Percentiles rank a stretch among this genome's conserved stretches.
Conservation (phyloP, 306 rosid genomes). For the Lathyrus sativus region DNA sequence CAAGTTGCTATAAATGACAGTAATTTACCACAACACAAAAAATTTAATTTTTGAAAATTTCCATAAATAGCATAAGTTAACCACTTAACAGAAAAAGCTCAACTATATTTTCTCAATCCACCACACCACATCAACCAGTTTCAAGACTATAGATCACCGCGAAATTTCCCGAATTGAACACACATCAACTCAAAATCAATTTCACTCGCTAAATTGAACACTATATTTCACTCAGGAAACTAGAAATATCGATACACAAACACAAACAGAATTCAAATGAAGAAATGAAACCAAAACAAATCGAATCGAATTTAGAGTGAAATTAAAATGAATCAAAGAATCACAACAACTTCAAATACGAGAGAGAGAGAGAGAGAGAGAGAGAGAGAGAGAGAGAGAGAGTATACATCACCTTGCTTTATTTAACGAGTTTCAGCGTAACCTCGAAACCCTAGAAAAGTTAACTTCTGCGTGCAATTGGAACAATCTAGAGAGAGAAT, state of each 20-base stretch:
- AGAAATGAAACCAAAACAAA: slow-evolving; percentile 33
- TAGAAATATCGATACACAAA: too few relatives aligned
- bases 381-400: neutral
- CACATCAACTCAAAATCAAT: neutral
- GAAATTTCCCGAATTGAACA: neutral
- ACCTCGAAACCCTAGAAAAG: slow-evolving; percentile 49
- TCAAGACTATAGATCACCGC: neutral
- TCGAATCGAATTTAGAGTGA: slow-evolving; percentile 11
- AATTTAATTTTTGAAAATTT: neutral
- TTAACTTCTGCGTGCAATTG: slow-evolving; percentile 42
- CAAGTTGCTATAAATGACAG: neutral
- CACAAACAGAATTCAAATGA: neutral
- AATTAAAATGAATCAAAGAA: slow-evolving; percentile 38
- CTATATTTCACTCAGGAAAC: neutral
- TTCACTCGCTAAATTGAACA: neutral
- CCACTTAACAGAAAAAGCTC: neutral
- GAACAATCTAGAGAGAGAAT: neutral
- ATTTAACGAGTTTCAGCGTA: slow-evolving; percentile 25
- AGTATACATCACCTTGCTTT: slow-evolving; percentile 41
- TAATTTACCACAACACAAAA: neutral
- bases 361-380: neutral
- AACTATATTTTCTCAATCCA: neutral
- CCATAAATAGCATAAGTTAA: neutral
- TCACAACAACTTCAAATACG: slow-evolving; percentile 37
- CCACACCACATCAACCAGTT: neutral